Base-by-base conservation (phyloP, 176 grass and related monocot species). In the Oryza officinalis region DNA sequence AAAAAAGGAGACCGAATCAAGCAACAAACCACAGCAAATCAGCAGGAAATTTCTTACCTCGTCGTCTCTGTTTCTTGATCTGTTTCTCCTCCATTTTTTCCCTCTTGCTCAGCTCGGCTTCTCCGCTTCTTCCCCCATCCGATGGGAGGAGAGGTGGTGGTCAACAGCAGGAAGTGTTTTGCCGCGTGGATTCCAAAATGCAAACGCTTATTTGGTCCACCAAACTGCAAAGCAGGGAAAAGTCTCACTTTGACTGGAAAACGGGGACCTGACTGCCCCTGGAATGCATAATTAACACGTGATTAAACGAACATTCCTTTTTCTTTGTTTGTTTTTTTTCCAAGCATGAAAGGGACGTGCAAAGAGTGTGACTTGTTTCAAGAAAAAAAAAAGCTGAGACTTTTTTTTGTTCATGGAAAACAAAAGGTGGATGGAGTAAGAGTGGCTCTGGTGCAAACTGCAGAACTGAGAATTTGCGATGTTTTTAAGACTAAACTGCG, bases 101-200 rank as follows among this genome's bases (percentile, higher is more conserved):
- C 1, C 11, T 23, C 28, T 63, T 69, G 37, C 41, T 54, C 77
- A 13, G 4, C 15, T 32, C 18, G 45, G 50, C 50, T 50, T 25
- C 77, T 31, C 69, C 71, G 27, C 17, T 64, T 52, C 45, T 75
- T 38, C 52, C 52, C 52, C 18, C 20, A 6, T 57, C 52, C 8
- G 18, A 57, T 8, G 82, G 54, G 60, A 37, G 17, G 9, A 59
- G 52, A 35, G 25, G 66, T 67, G 83, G 57, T 57, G 88, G 88
- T 86, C 88, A 86, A 82, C 83, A 65, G 65, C 72, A 90, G 59
- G 78, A 71, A 86, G 63, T 81, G 66, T 82, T 72, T 76, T 65
- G 63, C 80, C 85, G 80, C 89, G 70, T 91, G 69, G 18, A 75
- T 52, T 69, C 6, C 27, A 52, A 25, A 44, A 4, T 69, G 10